Conservation (phyloP, 495 filamentous ascomycete genomes). For the Tetracladium marchalianum region DNA sequence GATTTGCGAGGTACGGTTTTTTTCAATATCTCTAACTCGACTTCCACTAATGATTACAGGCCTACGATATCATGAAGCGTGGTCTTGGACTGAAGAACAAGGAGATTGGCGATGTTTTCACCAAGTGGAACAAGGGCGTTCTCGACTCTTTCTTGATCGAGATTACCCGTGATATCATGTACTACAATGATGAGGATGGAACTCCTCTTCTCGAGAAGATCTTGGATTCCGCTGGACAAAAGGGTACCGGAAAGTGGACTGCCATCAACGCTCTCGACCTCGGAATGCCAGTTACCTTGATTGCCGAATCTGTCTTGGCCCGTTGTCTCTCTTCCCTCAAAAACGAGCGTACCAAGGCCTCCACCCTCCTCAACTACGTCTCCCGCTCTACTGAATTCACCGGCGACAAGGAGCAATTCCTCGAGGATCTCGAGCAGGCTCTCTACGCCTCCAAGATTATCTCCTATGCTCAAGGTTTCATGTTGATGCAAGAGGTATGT, state of each 20-base stretch:
- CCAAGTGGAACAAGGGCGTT: constrained; percentile 97
- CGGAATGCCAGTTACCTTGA: constrained; percentile 97
- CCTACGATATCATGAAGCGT: constrained; percentile 98
- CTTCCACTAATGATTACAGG: constrained; percentile 42
- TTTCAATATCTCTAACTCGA: constrained; percentile 6
- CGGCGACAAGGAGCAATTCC: constrained; percentile 84
- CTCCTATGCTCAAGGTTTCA: constrained; percentile 98
- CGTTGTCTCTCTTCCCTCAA: constrained; percentile 92
- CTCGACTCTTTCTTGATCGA: constrained; percentile 99
- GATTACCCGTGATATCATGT: constrained; percentile 95
- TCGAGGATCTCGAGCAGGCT: constrained; percentile 95
- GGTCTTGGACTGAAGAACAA: constrained; percentile 74
- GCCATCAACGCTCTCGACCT: constrained; percentile 98
- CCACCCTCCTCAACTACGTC: constrained; percentile 57
- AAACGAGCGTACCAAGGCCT: constrained; percentile 79
- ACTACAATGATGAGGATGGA: constrained; percentile 91
- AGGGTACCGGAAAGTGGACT: constrained; percentile 99
- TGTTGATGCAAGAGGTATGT: constrained; percentile 97
- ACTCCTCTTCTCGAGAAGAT: constrained; percentile 94
- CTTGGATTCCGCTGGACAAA: constrained; percentile 95
- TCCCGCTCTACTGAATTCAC: constrained; percentile 72
- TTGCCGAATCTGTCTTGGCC: constrained; percentile 92
- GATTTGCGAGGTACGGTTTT: constrained; percentile 80
- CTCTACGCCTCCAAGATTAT: constrained; percentile 99
- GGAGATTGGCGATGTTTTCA: constrained; percentile 91